Evolutionary conservation across 2,329 filamentous ascomycete species (phyloP), one percentile per base, ranked within the genome.

Genomic region (Colletotrichum somersetense): DNA sequence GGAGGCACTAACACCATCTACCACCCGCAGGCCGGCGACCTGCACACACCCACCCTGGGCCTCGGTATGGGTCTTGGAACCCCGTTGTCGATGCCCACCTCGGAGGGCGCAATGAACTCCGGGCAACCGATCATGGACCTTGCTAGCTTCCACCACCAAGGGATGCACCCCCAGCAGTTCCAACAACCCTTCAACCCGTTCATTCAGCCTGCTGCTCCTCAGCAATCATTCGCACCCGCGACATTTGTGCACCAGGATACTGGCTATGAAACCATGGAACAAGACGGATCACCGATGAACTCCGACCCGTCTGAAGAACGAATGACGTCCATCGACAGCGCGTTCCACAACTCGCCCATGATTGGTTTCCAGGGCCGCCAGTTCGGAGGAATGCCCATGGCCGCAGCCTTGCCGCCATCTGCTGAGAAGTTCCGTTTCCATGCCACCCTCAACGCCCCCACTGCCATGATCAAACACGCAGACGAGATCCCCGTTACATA

Each of bases 401-500:
- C 81, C 23, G 81, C 86, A 42, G 79, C 82, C 1, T 80, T 90
- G 44, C 88, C 89, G 7, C 77, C 86, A 1, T 86, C 86, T 0
- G 88, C 87, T 12, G 91, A 93, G 77, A 92, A 91, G 78, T 98
- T 98, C 79, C 93, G 96, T 52, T 98, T 94, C 79, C 93, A 96
- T 79, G 92, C 94, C 62, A 96, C 94, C 0, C 83, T 99, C 57
- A 97, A 97, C 80, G 96, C 96, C 1, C 95, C 96, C 3, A 99
- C 96, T 0, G 96, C 96, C 10, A 99, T 98, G 96, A 92, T 97
- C 78, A 97, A 93, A 80, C 91, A 95, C 73, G 83, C 91, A 1
- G 93, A 97, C 72, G 96, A 98, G 80, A 97, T 98, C 33, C 96
- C 96, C 0, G 90, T 98, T n/a, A 98, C 96, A 0, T 99, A 99